Base-by-base conservation (phyloP, 2,329 filamentous ascomycete genomes). In the Neonectria ditissima region DNA sequence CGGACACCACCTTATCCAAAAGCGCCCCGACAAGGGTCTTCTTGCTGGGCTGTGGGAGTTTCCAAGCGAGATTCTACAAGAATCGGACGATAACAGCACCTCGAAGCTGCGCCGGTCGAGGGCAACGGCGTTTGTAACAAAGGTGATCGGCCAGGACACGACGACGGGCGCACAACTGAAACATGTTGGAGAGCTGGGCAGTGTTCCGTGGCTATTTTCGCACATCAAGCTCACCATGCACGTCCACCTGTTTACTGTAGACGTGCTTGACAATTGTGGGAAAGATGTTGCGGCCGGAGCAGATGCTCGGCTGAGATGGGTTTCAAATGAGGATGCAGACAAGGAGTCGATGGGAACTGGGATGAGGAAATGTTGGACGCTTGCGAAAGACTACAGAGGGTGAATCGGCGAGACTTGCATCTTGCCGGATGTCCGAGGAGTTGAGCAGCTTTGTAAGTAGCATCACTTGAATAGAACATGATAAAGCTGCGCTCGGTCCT, bases 201-300 rank as follows among this genome's bases (percentile, higher is more conserved):
- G 77, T 45, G 81, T 88, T 13, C 85, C 85, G 0, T 88, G 86
- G 86, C 72, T 84, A 7, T 88, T 87, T 65, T 87, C 86, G 1
- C 86, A 88, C 58, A 72, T 88, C 1, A 84, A 82, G 73, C 73
- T 87, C 66, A 84, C 81, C 1, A 88, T 87, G 86, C 84, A 87
- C 63, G 85, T 88, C 3, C 83, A 86, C 34, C 59, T 84, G 0
- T 87, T 87, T 63, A 76, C 78, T 13, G 13, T 84, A 4, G 72
- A 75, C 2, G 70, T 71, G 1, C 48, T 32, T 1, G 65, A 57
- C 9, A 44, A n/a, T 1, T 55, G 32, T 32, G 14, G 51, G 55
- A 47, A 22, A 4, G 58, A 66, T 52, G 57, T 28, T 2, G 48
- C 51, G 34, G 57, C 45, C 59, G 63, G 60, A 24, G 45, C 48